phyloP scores from a whole-genome alignment of 352 stramenopile species.

The Phytophthora quininea region DNA sequence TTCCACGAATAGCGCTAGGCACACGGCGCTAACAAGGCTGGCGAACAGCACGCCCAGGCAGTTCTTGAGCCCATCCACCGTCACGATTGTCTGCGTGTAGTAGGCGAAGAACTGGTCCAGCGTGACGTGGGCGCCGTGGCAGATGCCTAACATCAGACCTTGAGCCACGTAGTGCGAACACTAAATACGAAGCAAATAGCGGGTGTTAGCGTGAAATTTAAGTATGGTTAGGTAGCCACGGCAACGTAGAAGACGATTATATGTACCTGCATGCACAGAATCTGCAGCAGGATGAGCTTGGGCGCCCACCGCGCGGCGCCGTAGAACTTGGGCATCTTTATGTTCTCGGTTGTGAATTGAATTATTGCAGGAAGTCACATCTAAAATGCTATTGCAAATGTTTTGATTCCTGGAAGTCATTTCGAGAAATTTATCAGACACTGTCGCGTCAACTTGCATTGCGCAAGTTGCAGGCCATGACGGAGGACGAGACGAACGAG shows the following conservation, averaged over 20 bases:
- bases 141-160: slow-evolving; percentile 76
- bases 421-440: not conserved
- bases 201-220: not conserved
- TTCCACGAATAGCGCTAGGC: slow-evolving; percentile 84
- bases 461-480: slow-evolving; percentile 21
- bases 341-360: not conserved
- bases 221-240: slow-evolving; percentile 7
- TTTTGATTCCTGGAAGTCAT: not conserved
- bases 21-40: slow-evolving; percentile 67
- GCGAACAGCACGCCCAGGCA: slow-evolving; percentile 71
- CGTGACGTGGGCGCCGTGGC: slow-evolving; percentile 68
- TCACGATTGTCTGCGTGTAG: slow-evolving; percentile 77
- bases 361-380: not conserved
- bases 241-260: not conserved
- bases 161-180: slow-evolving; percentile 83
- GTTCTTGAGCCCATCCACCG: slow-evolving; percentile 83
- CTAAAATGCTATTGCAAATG: not conserved
- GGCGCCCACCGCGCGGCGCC: slow-evolving; percentile 78
- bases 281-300: slow-evolving; percentile 90
- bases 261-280: slow-evolving; percentile 85
- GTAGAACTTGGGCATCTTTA: slow-evolving; percentile 85
- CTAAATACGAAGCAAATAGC: slow-evolving; percentile 32
- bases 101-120: slow-evolving; percentile 89
- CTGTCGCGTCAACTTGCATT: slow-evolving; percentile 18
- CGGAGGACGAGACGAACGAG: slow-evolving; percentile 62